Conservation (phyloP, 2,329 filamentous ascomycete genomes). For the Lithohypha guttulata region DNA sequence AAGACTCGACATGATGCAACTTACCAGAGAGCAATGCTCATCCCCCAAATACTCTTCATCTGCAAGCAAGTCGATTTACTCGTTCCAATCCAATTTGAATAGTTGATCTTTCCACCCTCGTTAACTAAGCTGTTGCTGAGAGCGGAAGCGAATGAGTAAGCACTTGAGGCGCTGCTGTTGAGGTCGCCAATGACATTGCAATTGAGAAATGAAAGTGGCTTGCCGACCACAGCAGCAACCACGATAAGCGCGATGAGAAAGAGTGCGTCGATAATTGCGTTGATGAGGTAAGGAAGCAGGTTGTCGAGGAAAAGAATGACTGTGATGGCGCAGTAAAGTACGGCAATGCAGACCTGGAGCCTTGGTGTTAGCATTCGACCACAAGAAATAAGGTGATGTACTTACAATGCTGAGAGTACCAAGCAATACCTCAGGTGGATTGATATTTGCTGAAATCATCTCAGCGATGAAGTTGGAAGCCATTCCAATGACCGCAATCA, state of each 20-base stretch:
- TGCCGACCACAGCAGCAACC: constrained; percentile 65
- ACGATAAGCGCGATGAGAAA: constrained; percentile 70
- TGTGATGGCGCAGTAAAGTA: constrained; percentile 67
- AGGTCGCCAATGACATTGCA: constrained; percentile 50
- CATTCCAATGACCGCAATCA: constrained; percentile 70
- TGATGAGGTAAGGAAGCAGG: constrained; percentile 63
- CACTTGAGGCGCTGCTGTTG: constrained; percentile 36
- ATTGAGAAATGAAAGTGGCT: constrained; percentile 66
- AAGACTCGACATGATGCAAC: constrained; percentile 22
- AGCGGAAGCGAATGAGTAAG: constrained; percentile 44
- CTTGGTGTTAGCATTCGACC: background rate
- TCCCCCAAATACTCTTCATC: constrained; percentile 78
- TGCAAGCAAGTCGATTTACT: constrained; percentile 62
- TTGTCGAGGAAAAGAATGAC: constrained; percentile 72
- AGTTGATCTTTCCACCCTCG: constrained; percentile 39
- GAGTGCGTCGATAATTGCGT: constrained; percentile 52
- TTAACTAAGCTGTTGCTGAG: constrained; percentile 43
- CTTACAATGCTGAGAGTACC: constrained; percentile 71
- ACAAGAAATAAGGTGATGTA: constrained; percentile 18
- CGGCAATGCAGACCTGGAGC: constrained; percentile 60
- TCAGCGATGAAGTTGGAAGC: constrained; percentile 70
- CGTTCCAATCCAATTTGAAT: constrained; percentile 48
- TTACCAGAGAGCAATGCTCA: constrained; percentile 66
- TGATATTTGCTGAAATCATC: constrained; percentile 55
- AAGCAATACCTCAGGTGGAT: constrained; percentile 61